Evolutionary conservation across 1,139 yeast genomes (phyloP).

Genomic region (Scheffersomyces illinoinensis): DNA sequence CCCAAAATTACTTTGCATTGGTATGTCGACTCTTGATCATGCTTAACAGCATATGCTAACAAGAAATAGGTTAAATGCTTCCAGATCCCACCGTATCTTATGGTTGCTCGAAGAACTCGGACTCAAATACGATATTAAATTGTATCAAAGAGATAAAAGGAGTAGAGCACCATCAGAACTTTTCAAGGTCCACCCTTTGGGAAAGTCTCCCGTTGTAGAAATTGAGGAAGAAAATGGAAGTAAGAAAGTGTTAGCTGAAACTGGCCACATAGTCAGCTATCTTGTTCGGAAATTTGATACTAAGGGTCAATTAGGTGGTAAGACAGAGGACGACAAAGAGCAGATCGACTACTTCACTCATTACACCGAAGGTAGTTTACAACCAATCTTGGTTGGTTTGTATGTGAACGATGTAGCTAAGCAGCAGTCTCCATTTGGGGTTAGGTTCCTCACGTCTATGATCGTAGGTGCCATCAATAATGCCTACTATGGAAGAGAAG

Average conservation of each 20-base stretch:
- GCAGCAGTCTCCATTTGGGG: conserved; percentile 31
- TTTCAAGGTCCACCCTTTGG: conserved; percentile 37
- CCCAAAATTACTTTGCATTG: conserved; percentile 21
- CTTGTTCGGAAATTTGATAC: conserved; percentile 32
- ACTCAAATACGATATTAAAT: conserved; percentile 35
- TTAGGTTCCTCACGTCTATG: conserved; percentile 21
- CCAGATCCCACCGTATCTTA: conserved; percentile 40
- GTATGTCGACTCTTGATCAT: conserved; percentile 13
- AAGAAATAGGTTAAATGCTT: conserved; percentile 30
- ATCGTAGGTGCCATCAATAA: conserved; percentile 27
- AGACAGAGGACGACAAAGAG: conserved; percentile 24
- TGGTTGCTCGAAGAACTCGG: conserved; percentile 42
- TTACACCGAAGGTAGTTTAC: conserved; percentile 42
- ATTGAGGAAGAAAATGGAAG: conserved; percentile 23
- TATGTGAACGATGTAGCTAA: conserved; percentile 29
- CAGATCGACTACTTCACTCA: conserved; percentile 37
- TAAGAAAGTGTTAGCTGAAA: conserved; percentile 31
- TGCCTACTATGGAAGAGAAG: conserved; percentile 28
- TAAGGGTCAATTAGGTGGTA: conserved; percentile 25
- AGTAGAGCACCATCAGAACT: conserved; percentile 40
- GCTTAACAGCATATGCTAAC: background rate
- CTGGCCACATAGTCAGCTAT: conserved; percentile 38
- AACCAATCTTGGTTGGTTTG: conserved; percentile 32
- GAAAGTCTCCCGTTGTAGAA: conserved; percentile 44
- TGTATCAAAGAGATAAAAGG: conserved; percentile 26